Base-by-base conservation (phyloP, 192 early-diverging fungal genomes). In the Entomortierella beljakovae region DNA sequence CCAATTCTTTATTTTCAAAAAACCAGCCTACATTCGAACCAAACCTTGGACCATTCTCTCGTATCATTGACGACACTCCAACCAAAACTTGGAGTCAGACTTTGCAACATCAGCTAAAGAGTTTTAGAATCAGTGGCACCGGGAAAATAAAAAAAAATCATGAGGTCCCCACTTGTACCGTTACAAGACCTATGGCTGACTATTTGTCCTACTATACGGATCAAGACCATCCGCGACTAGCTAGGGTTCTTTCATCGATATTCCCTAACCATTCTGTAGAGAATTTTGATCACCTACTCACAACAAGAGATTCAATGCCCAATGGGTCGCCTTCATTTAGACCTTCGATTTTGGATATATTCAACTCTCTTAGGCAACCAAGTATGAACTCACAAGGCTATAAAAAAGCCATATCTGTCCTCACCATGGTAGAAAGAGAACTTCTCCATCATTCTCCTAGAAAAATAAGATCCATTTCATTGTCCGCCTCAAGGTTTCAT, bases 151-250 rank as follows among this genome's bases (percentile, higher is more conserved):
- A n/a, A n/a, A n/a, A n/a, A n/a, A n/a, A n/a, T n/a, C n/a, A n/a
- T n/a, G n/a, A n/a, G n/a, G n/a, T n/a, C n/a, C n/a, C n/a, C n/a
- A n/a, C n/a, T n/a, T n/a, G n/a, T 22, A 48, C 8, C 32, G 35
- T 1, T 38, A 40, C 38, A 18, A 25, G 51, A 6, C 43, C 68
- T 20, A 75, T 62, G 72, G n/a, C 72, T 0, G 72, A 75, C 50
- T 75, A 75, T 43, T 35, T 75, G 8, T 28, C 50, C 4, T 32
- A 75, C 20, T 75, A 75, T 48, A 40, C 61, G 11, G 72, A 75
- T 18, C 72, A 75, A 16, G 64, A 61, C n/a, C 72, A 75, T 38
- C 64, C 64, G 11, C 32, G 57, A 0, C 58, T 75, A 0, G 58
- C 51, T 18, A 49, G 72, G 1, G 22, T 61, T 9, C 72, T 75